A percentile compares a stretch with the other conserved stretches of the same genome.
These are phyloP conservation scores for Malus orientalis DNA, from an alignment of 306 rosid species.

Conservation along the genomic window DNA sequence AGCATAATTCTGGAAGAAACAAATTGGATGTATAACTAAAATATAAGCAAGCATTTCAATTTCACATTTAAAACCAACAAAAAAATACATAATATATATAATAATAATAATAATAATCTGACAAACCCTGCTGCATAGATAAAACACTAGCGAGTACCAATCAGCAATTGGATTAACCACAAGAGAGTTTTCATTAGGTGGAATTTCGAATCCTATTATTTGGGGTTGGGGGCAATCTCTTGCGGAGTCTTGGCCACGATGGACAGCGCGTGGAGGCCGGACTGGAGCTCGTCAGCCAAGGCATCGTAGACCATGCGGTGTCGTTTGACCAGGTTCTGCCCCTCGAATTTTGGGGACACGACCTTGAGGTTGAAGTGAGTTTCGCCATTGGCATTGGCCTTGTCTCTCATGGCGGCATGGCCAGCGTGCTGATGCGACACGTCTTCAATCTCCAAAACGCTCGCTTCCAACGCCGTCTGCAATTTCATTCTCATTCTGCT, in stretches of 20 bases:
- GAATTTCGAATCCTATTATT: not conserved
- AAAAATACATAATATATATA: too few species aligned
- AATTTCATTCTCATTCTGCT: slow-evolving; percentile 57
- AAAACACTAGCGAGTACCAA: too few species aligned
- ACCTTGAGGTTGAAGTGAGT: slow-evolving; percentile 78
- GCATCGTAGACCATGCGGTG: slow-evolving; percentile 57
- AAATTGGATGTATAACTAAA: not conserved
- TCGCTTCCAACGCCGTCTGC: slow-evolving; percentile 63
- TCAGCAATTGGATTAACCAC: too few species aligned
- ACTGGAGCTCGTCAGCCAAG: slow-evolving; percentile 51
- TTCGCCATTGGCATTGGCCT: slow-evolving; percentile 19
- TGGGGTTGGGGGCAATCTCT: slow-evolving; percentile 14
- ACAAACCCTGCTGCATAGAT: too few species aligned
- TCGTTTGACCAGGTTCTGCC: slow-evolving; percentile 49
- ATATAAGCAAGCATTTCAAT: too few species aligned
- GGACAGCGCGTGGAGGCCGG: slow-evolving; percentile 48
- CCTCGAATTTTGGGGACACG: slow-evolving; percentile 67
- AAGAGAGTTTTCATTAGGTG: too few species aligned
- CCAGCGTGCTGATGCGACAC: slow-evolving; percentile 85
- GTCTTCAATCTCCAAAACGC: slow-evolving; percentile 64
- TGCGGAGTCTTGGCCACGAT: slow-evolving; percentile 41
- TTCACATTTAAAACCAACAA: too few species aligned
- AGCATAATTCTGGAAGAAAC: not conserved
- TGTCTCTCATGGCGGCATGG: slow-evolving; percentile 48
- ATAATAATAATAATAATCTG: too few species aligned